Conservation (phyloP, 2,329 filamentous ascomycete species). For the Chrysoporthe deuterocubensis region DNA sequence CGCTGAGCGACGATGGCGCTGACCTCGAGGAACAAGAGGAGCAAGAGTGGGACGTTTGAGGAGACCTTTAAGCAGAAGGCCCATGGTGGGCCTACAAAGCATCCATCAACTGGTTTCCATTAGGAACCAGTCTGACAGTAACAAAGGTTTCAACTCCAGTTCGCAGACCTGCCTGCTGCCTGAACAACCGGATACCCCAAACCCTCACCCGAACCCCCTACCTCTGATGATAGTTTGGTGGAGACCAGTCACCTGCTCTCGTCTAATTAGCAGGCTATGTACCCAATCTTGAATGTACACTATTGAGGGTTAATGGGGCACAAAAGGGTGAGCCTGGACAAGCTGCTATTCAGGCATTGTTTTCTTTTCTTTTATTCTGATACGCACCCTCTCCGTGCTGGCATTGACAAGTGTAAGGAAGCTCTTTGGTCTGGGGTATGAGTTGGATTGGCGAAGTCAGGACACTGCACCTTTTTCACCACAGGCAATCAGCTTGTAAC, state of each 20-base stretch:
- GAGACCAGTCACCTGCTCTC: constrained; percentile 2
- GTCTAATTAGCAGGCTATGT: constrained; percentile 19
- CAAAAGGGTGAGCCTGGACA: constrained; percentile 13
- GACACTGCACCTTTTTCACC: constrained; percentile 7
- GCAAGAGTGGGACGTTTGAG: constrained; percentile 57
- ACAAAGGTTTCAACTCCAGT: background rate
- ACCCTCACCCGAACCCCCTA: background rate
- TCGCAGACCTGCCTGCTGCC: background rate
- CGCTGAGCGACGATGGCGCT: constrained; percentile 47
- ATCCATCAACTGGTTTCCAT: background rate
- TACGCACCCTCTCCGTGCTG: constrained; percentile 4
- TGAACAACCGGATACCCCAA: background rate
- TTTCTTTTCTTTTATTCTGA: constrained; percentile 14
- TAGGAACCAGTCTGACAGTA: constrained; percentile 3
- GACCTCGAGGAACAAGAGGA: constrained; percentile 50
- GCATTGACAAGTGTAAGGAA: background rate
- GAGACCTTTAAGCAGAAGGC: background rate
- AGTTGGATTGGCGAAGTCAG: constrained; percentile 24
- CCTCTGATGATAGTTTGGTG: background rate
- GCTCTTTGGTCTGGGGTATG: constrained; percentile 11
- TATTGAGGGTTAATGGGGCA: constrained; percentile 17
- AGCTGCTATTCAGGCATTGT: constrained; percentile 2
- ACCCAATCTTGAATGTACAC: constrained; percentile 26
- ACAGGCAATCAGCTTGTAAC: constrained; percentile 12
- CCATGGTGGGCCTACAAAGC: background rate